phyloP scores from a whole-genome alignment of 306 rosid genomes.

The Quercus parvula region DNA sequence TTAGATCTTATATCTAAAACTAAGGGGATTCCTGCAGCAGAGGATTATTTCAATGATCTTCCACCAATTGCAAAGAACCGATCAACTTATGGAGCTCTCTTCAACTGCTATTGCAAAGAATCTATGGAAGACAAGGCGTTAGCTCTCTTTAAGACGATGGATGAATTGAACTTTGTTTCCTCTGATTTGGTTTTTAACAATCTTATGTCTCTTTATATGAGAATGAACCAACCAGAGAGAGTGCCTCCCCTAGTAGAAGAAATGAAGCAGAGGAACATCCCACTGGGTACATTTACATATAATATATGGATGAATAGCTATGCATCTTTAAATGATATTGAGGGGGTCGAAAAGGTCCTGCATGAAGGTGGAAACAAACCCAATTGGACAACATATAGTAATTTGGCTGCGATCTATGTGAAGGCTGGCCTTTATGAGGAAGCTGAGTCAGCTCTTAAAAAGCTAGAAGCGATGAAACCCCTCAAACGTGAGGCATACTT shows the following conservation, averaged over 20 bases:
- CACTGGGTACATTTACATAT: slow-evolving; percentile 31
- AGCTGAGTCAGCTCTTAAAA: slow-evolving; percentile 55
- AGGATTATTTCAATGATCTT: slow-evolving; percentile 49
- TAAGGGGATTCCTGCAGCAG: slow-evolving; percentile 67
- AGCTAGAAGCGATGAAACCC: slow-evolving; percentile 41
- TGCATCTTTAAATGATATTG: slow-evolving; percentile 42
- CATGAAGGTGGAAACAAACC: slow-evolving; percentile 23
- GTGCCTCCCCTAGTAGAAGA: slow-evolving; percentile 44
- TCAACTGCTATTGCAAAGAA: slow-evolving; percentile 70
- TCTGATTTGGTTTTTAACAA: slow-evolving; percentile 43
- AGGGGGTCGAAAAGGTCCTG: slow-evolving; percentile 44
- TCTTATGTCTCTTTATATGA: slow-evolving; percentile 68
- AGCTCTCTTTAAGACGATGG: slow-evolving; percentile 48
- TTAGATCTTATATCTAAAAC: slow-evolving; percentile 66
- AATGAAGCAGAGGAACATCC: slow-evolving; percentile 61
- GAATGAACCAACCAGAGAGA: slow-evolving; percentile 50
- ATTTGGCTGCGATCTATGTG: slow-evolving; percentile 65
- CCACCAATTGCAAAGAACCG: slow-evolving; percentile 46
- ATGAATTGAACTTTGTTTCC: slow-evolving; percentile 38
- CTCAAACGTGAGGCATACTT: slow-evolving; percentile 49
- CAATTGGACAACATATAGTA: slow-evolving; percentile 68
- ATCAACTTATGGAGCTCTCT: slow-evolving; percentile 63
- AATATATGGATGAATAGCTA: slow-evolving; percentile 77
- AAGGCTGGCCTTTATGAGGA: slow-evolving; percentile 58
- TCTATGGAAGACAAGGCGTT: slow-evolving; percentile 58